Evolutionary conservation across 2,329 filamentous ascomycete species (phyloP), one percentile per base, ranked within the genome.

Genomic region (Cryphonectria carpinicola): DNA sequence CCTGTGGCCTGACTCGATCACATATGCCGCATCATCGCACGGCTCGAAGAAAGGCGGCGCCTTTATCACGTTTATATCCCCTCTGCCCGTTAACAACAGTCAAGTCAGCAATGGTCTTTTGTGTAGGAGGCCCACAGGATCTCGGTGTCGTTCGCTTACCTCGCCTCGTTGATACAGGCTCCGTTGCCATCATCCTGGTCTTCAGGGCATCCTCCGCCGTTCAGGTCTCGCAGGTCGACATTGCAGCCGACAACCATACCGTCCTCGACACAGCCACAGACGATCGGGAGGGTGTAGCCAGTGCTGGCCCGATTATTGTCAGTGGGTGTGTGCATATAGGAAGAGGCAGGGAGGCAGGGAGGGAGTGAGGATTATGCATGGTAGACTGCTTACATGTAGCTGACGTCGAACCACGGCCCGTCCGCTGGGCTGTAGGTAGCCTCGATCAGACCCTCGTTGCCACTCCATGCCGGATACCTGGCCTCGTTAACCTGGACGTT

Each of bases 241-340:
- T 63, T 63, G 60, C 60, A 63, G 13, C 60, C 60, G 39, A 63
- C 39, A 14, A 43, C 60, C 35, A 37, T 37, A 3, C 60, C 60
- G 5, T 43, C 60, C 19, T 63, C 60, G 11, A 11, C 60, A 17
- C 60, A 63, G 19, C 60, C 60, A 41, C 60, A 63, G 22, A 63
- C 60, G 11, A 63, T 63, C 22, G 60, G 60, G 17, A 63, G 37
- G n/a, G 60, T 63, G 22, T 41, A 63, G 37, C 60, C 60, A 43
- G 60, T 63, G 22, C 60, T 63, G 32, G 22, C 13, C 17, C 10
- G 3, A n/a, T 4, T 11, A 28, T 41, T 63, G 35, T 37, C 39
- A 25, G 60, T n/a, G 5, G 8, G n/a, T 37, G 22, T 22, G 4
- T 35, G 28, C 25, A 60, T 35, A 63, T 22, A 22, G 14, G 22